Percentiles rank a stretch among this genome's conserved stretches.
phyloP scores from a whole-genome alignment of 2,329 filamentous ascomycete species.

The Aaosphaeria arxii region DNA sequence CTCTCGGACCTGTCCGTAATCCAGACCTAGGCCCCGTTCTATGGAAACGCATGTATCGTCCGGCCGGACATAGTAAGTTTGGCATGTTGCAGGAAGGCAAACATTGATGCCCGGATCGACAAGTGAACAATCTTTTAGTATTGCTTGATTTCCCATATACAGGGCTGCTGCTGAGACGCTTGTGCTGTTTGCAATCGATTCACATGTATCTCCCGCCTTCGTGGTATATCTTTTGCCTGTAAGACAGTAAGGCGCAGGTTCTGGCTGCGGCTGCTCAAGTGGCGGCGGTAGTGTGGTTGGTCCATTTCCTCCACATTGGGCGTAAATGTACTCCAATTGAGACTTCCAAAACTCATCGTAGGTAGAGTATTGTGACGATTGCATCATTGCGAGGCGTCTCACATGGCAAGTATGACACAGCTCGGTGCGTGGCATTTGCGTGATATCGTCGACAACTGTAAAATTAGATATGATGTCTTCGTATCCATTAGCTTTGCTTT shows the following conservation, averaged over 20 bases:
- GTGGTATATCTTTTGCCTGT: slow-evolving; percentile 6
- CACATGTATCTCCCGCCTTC: slow-evolving; percentile 5
- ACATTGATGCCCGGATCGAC: slow-evolving; percentile 3
- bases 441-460: slow-evolving; percentile 1
- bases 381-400: slow-evolving; percentile 5
- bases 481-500: background rate
- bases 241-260: slow-evolving; percentile 3
- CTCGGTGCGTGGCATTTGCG: slow-evolving; percentile 3
- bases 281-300: background rate
- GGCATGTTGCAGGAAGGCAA: slow-evolving; percentile 5
- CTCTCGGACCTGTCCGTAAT: slow-evolving; percentile 1
- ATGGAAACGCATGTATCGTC: slow-evolving; percentile 5
- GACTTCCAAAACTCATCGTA: slow-evolving; percentile 5
- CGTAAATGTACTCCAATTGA: background rate
- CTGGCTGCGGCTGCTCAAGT: background rate
- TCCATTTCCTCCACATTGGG: background rate
- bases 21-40: slow-evolving; percentile 2
- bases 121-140: slow-evolving; percentile 2
- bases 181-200: slow-evolving; percentile 2
- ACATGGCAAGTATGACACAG: slow-evolving; percentile 5
- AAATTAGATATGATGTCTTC: slow-evolving; percentile 4
- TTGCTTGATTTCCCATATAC: slow-evolving; percentile 7
- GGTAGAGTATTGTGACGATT: slow-evolving; percentile 5
- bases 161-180: slow-evolving; percentile 5
- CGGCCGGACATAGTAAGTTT: slow-evolving; percentile 3